Base-by-base conservation (phyloP, 495 filamentous ascomycete species). In the Penicillium bialowiezense region DNA sequence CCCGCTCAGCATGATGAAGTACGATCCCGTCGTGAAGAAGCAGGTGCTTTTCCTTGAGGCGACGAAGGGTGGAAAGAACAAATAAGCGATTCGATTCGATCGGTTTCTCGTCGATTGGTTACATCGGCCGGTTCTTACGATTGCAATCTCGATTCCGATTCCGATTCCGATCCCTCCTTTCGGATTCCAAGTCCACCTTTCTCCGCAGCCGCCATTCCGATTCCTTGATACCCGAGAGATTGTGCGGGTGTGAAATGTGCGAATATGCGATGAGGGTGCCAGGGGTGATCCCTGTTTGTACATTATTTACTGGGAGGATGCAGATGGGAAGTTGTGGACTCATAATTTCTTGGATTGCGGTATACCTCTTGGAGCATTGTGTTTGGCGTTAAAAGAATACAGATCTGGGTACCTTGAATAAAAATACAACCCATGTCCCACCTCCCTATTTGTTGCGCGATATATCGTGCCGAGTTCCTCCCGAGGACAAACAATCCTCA, bases 1-100 rank as follows among this genome's bases (percentile, higher is more conserved):
- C 32, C 93, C 95, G 31, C 79, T 97, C 69, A 92, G 88, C 72
- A 95, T 97, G 91, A 77, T 97, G 55, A 99, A 99, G 74, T 97
- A 99, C 68, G 95, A 99, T 72, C 95, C 95, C 49, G 88, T 99
- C 59, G 88, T 95, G 88, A 89, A 70, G 90, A 91, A 90, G 74
- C 82, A 91, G 73, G 91, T 97, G 35, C 78, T 97, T 3, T 97
- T 97, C 70, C 79, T 96, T 21, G 91, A 97, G 71, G 84, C 88
- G 72, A 95, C 92, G 56, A 84, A 87, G 57, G 73, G 76, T 48
- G 76, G 76, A 50, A 68, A 72, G 58, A 60, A 60, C 31, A 69
- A 66, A 62, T 75, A 60, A 61, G 24, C 26, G 15, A 7, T 14
- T 26, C 15, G 15, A 3, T 20, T 15, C 7, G 12, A 5, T 26